Base-by-base conservation (phyloP, 1,284 basidiomycete species). In the Porodaedalea pini region DNA sequence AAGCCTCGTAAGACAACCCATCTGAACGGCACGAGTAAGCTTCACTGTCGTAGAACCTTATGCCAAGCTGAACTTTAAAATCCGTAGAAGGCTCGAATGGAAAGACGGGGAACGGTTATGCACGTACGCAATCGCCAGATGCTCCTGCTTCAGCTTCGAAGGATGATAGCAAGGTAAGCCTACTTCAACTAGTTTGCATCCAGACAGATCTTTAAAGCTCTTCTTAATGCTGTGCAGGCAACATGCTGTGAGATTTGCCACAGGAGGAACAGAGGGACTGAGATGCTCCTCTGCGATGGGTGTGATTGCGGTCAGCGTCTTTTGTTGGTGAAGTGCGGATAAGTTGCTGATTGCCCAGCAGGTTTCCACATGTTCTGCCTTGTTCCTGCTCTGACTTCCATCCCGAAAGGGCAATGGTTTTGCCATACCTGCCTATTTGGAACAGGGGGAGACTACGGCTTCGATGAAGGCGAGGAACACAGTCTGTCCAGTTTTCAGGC, bases 381-480 rank as follows among this genome's bases (percentile, higher is more conserved):
- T 56, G 89, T 94, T 66, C 96, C 97, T 2, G 94, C 95, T 19
- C 75, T 99, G 47, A 73, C 80, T 2, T 75, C 79, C 3, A 89
- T 98, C 54, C 96, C 97, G 2, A 89, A 88, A 63, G 92, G 94
- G 56, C 89, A 96, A 63, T 99, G 97, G 96, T 98, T 88, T 71
- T 99, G 97, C 71, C 91, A 92, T 65, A 86, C 87, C 1, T 99
- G 97, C 68, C 78, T 99, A 15, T 83, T 95, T 44, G 89, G 87
- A 27, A 97, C 93, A 0, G 95, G 96, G n/a, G 92, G 93, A 57
- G 97, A 98, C 72, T 99, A 93, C 68, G 97, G 97, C 41, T 99
- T 99, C 67, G 96, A 98, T 66, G 96, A 98, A 67, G 97, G 97
- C 54, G 90, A 98, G 71, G 95, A 98, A 64, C 96, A 99, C 71